Conservation (phyloP, 306 rosid genomes). For the Crataegus laevigata region DNA sequence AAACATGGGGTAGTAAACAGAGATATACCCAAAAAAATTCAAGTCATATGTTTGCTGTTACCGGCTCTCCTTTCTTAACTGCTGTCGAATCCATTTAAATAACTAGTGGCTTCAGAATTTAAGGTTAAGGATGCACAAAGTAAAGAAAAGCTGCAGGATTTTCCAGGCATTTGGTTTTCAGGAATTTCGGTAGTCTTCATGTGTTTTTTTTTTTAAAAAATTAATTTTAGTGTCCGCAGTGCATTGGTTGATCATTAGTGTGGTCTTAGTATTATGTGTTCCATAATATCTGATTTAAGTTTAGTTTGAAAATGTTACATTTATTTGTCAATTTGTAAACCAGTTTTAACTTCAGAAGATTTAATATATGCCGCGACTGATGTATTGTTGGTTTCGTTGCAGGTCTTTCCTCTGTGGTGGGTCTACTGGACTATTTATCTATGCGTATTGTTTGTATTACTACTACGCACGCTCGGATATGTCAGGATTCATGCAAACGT, state of each 20-base stretch:
- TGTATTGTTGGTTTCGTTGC: slow-evolving; percentile 12
- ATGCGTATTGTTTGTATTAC: slow-evolving; percentile 57
- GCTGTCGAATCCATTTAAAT: background rate
- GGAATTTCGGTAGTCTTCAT: background rate
- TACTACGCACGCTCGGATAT: slow-evolving; percentile 56
- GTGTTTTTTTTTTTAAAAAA: background rate
- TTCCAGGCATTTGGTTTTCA: background rate
- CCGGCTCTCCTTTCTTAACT: background rate
- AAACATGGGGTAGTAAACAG: too few species aligned
- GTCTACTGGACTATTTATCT: slow-evolving; percentile 55
- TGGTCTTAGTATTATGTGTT: background rate
- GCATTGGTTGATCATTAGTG: background rate
- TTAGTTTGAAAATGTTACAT: background rate
- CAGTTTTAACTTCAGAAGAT: background rate
- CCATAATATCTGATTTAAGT: background rate
- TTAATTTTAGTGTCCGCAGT: background rate
- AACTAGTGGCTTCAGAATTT: too few species aligned
- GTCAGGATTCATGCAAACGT: slow-evolving; percentile 67
- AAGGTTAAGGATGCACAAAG: background rate
- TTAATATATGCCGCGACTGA: background rate
- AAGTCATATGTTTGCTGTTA: background rate
- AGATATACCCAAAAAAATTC: too few species aligned
- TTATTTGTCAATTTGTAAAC: background rate
- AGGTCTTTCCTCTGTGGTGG: slow-evolving; percentile 66
- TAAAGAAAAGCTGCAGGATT: background rate